Evolutionary conservation across 2,329 filamentous ascomycete genomes (phyloP).

Genomic region (Penicillium concentricum): DNA sequence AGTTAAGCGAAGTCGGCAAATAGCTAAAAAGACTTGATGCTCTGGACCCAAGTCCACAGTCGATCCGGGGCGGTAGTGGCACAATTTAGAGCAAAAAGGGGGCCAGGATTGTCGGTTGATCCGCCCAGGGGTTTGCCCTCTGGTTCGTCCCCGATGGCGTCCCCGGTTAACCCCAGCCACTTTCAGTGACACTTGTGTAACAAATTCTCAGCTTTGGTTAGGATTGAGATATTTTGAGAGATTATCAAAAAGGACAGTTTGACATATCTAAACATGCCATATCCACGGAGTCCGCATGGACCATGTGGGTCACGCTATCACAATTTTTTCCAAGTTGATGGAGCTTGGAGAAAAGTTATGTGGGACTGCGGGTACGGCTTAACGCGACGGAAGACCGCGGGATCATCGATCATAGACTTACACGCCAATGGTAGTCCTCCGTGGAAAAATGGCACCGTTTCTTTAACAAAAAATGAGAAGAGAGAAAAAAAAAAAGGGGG

Average conservation of each 20-base stretch:
- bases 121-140: constrained; percentile 30
- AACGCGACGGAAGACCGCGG: constrained; percentile 18
- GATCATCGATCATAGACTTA: constrained; percentile 21
- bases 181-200: background rate
- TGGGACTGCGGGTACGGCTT: constrained; percentile 24
- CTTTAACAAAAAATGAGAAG: background rate
- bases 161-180: constrained; percentile 2
- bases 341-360: constrained; percentile 2
- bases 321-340: background rate
- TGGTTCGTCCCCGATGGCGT: constrained; percentile 6
- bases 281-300: constrained; percentile 3
- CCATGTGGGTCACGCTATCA: constrained; percentile 7
- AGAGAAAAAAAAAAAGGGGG: background rate
- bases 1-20: background rate
- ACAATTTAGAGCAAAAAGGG: constrained; percentile 16
- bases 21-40: background rate
- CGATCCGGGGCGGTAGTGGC: constrained; percentile 30
- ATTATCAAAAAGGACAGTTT: too few species aligned
- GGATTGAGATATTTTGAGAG: background rate
- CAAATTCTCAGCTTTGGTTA: constrained; percentile 1
- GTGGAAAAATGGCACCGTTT: constrained; percentile 14
- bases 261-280: background rate
- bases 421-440: constrained; percentile 2
- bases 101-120: constrained; percentile 27
- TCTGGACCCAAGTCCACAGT: constrained; percentile 13